These are phyloP conservation scores for Gnomoniopsis sp. DNA, from an alignment of 2,329 filamentous ascomycete species.

Conservation along the genomic window DNA sequence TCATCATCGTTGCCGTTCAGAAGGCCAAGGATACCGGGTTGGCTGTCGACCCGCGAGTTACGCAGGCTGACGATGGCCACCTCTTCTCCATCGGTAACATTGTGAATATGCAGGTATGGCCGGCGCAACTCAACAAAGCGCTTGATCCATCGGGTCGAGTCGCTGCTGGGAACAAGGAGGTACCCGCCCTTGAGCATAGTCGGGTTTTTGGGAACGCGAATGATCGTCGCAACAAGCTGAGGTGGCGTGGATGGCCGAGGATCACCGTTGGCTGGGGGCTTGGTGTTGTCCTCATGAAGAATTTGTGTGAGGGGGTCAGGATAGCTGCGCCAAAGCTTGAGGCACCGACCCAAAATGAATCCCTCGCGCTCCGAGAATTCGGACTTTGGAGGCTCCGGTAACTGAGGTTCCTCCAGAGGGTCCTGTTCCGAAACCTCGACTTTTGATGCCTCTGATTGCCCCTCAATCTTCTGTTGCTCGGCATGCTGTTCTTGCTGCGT, in stretches of 20 bases:
- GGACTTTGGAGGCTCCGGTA: constrained; percentile 23
- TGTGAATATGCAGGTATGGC: constrained; percentile 90
- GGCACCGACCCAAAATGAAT: constrained; percentile 49
- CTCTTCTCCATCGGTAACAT: constrained; percentile 81
- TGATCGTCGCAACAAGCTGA: constrained; percentile 71
- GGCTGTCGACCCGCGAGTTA: constrained; percentile 87
- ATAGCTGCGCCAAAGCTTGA: constrained; percentile 63
- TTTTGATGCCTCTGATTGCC: constrained; percentile 5
- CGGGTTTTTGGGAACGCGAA: constrained; percentile 76
- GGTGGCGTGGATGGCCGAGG: constrained; percentile 49
- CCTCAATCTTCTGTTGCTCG: neutral
- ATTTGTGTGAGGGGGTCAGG: constrained; percentile 55
- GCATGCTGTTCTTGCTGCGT: constrained; percentile 24
- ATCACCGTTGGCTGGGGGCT: constrained; percentile 64
- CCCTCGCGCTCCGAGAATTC: constrained; percentile 46
- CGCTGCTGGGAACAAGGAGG: constrained; percentile 78
- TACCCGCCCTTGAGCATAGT: constrained; percentile 82
- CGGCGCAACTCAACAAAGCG: constrained; percentile 88
- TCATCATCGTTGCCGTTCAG: constrained; percentile 43
- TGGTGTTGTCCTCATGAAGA: constrained; percentile 58
- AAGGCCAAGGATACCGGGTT: constrained; percentile 80
- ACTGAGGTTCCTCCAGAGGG: constrained; percentile 17
- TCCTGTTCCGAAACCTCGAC: constrained; percentile 25
- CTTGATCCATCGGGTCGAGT: constrained; percentile 81
- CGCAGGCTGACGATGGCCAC: constrained; percentile 83